Evolutionary conservation across 495 filamentous ascomycete species (phyloP), one percentile per base, ranked within the genome.

Genomic region (Hypoxylon intermedium): DNA sequence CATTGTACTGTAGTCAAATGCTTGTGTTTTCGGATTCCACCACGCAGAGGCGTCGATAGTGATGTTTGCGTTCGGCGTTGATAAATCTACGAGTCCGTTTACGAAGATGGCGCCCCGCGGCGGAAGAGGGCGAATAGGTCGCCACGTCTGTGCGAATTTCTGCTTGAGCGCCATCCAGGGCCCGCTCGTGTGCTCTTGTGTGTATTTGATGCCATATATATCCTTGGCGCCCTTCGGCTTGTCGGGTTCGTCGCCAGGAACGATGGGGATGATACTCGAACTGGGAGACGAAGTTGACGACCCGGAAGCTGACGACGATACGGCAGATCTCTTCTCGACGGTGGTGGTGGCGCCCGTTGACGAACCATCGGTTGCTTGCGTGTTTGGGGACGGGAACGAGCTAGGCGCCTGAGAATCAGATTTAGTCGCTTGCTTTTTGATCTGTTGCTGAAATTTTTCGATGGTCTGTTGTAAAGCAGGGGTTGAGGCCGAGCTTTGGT

Each of bases 51-150:
- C 68, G 31, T 75, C 73, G 11, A 77, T 15, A 2, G 65, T 65
- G 15, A 77, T 11, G 18, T 53, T 46, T 5, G 59, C 86, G 44
- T 75, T 82, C 0, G 81, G 67, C 1, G 87, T 85, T 23, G 79
- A 75, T 1, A 93, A 42, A 48, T 87, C 86, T 0, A 95, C 81
- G 1, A 89, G 74, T 0, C 90, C 90, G 15, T 73, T 73, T 16
- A 93, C 76, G 12, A 82, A 69, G 45, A 93, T 82, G 19, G 79
- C 80, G 1, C 90, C 90, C 19, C 86, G 80, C 7, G 83, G 85
- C 30, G 86, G 81, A 20, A 81, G 71, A 2, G 68, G 47, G 9
- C 30, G 44, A n/a, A 72, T 61, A 0, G 74, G 72, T 26, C 51
- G 65, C 78, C 78, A 83, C 1, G 67, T 74, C 54, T 83, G 70